phyloP scores from a whole-genome alignment of 371 early-diverging fungal genomes.

The Mucor racemosus region DNA sequence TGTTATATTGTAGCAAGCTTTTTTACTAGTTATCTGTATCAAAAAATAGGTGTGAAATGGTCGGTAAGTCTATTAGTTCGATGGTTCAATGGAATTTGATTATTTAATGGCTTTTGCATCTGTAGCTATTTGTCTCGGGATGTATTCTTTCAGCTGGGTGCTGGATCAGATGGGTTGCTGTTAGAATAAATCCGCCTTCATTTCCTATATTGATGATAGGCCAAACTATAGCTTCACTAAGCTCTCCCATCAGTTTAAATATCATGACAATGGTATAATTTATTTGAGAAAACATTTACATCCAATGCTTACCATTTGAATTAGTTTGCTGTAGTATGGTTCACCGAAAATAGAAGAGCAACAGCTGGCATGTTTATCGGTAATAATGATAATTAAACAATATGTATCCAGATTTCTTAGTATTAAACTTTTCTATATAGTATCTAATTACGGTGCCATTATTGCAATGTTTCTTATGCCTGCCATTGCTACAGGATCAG shows the following conservation, averaged over 20 bases:
- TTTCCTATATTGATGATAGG: slow-evolving; percentile 61
- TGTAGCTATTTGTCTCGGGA: slow-evolving; percentile 46
- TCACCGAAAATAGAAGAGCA: slow-evolving; percentile 59
- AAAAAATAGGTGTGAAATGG: slow-evolving; percentile 51
- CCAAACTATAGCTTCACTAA: slow-evolving; percentile 62
- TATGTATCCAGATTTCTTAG: background rate
- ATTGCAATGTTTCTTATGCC: slow-evolving; percentile 59
- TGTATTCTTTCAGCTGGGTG: slow-evolving; percentile 55
- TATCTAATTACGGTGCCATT: slow-evolving; percentile 51
- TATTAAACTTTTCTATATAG: background rate
- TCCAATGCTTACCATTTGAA: no score
- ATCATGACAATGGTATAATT: slow-evolving; percentile 54
- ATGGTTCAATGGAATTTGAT: no score
- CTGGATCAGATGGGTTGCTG: slow-evolving; percentile 63
- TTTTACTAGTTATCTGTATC: slow-evolving; percentile 56
- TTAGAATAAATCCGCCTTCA: slow-evolving; percentile 42
- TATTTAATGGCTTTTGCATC: background rate
- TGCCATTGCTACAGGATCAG: slow-evolving; percentile 48
- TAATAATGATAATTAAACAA: background rate
- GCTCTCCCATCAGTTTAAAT: slow-evolving; percentile 67
- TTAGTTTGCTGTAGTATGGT: slow-evolving; percentile 62
- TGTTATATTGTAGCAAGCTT: slow-evolving; percentile 55
- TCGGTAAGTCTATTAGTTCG: slow-evolving; percentile 29
- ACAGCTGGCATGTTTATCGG: slow-evolving; percentile 59
- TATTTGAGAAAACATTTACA: background rate